Conservation (phyloP, 2,329 filamentous ascomycete species). For the Cladophialophora yegresii region DNA sequence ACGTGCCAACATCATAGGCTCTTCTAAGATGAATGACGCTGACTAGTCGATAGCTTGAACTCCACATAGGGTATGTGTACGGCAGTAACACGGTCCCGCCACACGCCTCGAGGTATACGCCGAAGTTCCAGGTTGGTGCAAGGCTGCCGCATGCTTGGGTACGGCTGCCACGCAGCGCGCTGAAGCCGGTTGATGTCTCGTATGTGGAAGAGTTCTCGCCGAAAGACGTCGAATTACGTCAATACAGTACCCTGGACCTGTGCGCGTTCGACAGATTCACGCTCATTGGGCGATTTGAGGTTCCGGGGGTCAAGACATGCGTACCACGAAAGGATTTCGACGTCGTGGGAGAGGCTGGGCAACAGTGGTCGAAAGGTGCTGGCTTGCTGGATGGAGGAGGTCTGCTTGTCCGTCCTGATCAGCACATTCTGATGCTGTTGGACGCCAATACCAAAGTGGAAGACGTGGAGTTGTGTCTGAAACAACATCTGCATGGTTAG, state of each 20-base stretch:
- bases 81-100: constrained; percentile 40
- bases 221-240: constrained; percentile 36
- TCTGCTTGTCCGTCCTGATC: constrained; percentile 45
- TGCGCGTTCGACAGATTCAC: constrained; percentile 41
- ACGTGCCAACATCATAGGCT: constrained; percentile 18
- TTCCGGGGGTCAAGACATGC: constrained; percentile 21
- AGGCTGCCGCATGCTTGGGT: constrained; percentile 50
- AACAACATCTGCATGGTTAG: background rate
- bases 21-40: background rate
- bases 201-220: constrained; percentile 42
- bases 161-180: constrained; percentile 2
- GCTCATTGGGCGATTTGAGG: constrained; percentile 37
- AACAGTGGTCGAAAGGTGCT: constrained; percentile 36
- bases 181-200: constrained; percentile 40
- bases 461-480: constrained; percentile 10
- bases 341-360: constrained; percentile 28
- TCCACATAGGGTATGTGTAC: constrained; percentile 52
- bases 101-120: constrained; percentile 44
- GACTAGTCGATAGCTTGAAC: constrained; percentile 38
- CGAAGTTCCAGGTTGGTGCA: constrained; percentile 45
- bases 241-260: constrained; percentile 45
- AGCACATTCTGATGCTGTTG: constrained; percentile 41
- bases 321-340: constrained; percentile 37
- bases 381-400: constrained; percentile 37
- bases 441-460: background rate